phyloP scores from a whole-genome alignment of 2,329 filamentous ascomycete species.

The Colletotrichum sidae region DNA sequence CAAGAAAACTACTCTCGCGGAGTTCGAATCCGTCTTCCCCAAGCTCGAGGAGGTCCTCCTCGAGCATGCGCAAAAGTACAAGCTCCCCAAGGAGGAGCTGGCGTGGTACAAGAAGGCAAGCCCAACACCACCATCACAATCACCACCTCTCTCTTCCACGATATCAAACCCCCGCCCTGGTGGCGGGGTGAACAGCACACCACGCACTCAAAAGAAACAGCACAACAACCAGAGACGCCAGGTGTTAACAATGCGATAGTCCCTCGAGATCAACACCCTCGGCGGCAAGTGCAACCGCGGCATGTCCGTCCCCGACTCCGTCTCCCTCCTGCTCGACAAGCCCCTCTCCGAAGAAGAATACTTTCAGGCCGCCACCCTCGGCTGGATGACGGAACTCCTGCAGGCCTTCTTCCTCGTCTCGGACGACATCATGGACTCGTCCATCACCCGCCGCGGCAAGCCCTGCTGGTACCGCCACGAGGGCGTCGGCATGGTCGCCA shows the following conservation, averaged over 20 bases:
- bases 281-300: conserved; percentile 99
- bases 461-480: conserved; percentile 97
- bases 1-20: conserved; percentile 80
- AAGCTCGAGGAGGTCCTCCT: conserved; percentile 86
- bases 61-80: conserved; percentile 82
- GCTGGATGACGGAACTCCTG: conserved; percentile 98
- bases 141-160: background rate
- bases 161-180: background rate
- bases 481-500: conserved; percentile 92
- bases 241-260: conserved; percentile 60
- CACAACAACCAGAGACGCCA: too few species aligned
- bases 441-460: conserved; percentile 91
- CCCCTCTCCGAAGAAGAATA: conserved; percentile 84
- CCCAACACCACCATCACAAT: conserved; percentile 19
- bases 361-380: conserved; percentile 87
- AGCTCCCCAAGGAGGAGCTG: conserved; percentile 82
- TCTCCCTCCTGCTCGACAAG: conserved; percentile 78
- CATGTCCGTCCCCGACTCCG: conserved; percentile 96
- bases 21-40: conserved; percentile 93
- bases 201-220: too few species aligned
- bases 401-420: conserved; percentile 99
- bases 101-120: conserved; percentile 88
- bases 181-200: background rate
- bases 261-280: conserved; percentile 84
- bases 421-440: conserved; percentile 98